A percentile compares a stretch with the other conserved stretches of the same genome.
phyloP scores from a whole-genome alignment of 495 filamentous ascomycete genomes.

The Parathielavia appendiculata region DNA sequence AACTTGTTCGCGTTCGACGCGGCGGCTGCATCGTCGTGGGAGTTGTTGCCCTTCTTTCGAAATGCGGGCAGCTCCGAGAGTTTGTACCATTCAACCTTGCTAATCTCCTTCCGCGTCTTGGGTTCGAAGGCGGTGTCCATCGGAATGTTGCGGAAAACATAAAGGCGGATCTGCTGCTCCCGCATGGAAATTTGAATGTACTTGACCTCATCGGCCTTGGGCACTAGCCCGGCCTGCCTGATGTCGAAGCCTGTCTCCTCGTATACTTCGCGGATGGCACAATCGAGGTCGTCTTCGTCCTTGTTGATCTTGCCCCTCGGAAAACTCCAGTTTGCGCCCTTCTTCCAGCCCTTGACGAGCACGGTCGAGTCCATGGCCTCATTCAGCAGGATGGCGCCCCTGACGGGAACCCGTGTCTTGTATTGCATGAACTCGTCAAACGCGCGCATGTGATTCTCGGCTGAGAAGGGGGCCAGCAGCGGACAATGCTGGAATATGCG shows the following conservation, averaged over 20 bases:
- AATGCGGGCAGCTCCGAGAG: slow-evolving; percentile 81
- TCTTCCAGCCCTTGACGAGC: slow-evolving; percentile 96
- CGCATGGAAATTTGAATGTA: slow-evolving; percentile 81
- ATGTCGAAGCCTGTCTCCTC: slow-evolving; percentile 94
- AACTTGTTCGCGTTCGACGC: slow-evolving; percentile 74
- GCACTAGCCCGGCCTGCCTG: slow-evolving; percentile 62
- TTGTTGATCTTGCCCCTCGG: slow-evolving; percentile 96
- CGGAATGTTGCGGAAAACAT: slow-evolving; percentile 81
- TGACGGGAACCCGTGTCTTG: slow-evolving; percentile 88
- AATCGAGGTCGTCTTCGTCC: slow-evolving; percentile 86
- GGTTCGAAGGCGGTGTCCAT: slow-evolving; percentile 83
- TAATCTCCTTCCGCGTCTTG: slow-evolving; percentile 92
- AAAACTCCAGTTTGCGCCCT: slow-evolving; percentile 92
- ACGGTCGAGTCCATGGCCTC: slow-evolving; percentile 85
- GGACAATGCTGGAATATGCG: slow-evolving; percentile 92
- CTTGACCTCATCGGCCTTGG: slow-evolving; percentile 62
- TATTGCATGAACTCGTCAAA: slow-evolving; percentile 88
- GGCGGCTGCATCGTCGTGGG: slow-evolving; percentile 42
- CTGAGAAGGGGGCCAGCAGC: slow-evolving; percentile 71
- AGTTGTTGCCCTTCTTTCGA: slow-evolving; percentile 56
- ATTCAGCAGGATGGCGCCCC: slow-evolving; percentile 89
- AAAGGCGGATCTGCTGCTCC: slow-evolving; percentile 87
- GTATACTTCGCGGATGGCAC: slow-evolving; percentile 87
- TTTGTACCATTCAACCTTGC: slow-evolving; percentile 88
- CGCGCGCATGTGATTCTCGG: slow-evolving; percentile 68